Evolutionary conservation across 1,284 basidiomycete genomes (phyloP), one percentile per base, ranked within the genome.

Genomic region (Microbotryum lychnidis-dioicae): DNA sequence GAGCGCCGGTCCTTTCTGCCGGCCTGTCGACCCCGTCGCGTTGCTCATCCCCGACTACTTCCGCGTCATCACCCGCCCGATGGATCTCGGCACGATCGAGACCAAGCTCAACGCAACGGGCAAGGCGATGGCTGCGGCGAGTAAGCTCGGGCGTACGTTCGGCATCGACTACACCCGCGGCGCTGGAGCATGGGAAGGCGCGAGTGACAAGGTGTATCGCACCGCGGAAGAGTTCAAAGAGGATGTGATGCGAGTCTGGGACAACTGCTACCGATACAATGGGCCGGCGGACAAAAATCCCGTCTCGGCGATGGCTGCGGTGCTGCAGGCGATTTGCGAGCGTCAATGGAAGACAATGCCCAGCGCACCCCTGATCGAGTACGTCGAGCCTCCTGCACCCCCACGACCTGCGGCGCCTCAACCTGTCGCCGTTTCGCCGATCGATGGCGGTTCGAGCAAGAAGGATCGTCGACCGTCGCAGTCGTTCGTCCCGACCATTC

Each of bases 61-160:
- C 51, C 81, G 81, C 59, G 84, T 97, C 73, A 85, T 99, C 77
- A 87, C 85, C 71, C 83, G 82, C 42, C 96, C 96, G 0, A 97
- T 97, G 90, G 96, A 98, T 75, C 82, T 99, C 55, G 82, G 84
- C n/a, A 96, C 93, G 25, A 83, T 97, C 65, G 94, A 97, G 76
- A 83, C 83, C 71, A 96, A 97, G 77, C 80, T 97, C 47, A 73
- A 76, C 33, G 83, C 86, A 1, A 69, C 65, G 42, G 66, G 68
- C 21, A 63, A 63, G 45, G 68, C 61, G 21, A 69, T 69, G 59
- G 54, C 59, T 29, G 53, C 47, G 50, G 63, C 62, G n/a, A 10
- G 27, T n/a, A 69, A 69, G 56, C 20, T 44, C 20, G 53, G 54
- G 1, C 44, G 57, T 27, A 61, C 52, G n/a, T 69, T 58, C 50